Evolutionary conservation across 805 yeast genomes (phyloP), one percentile per base, ranked within the genome.

Genomic region (Ogataea ganodermae): DNA sequence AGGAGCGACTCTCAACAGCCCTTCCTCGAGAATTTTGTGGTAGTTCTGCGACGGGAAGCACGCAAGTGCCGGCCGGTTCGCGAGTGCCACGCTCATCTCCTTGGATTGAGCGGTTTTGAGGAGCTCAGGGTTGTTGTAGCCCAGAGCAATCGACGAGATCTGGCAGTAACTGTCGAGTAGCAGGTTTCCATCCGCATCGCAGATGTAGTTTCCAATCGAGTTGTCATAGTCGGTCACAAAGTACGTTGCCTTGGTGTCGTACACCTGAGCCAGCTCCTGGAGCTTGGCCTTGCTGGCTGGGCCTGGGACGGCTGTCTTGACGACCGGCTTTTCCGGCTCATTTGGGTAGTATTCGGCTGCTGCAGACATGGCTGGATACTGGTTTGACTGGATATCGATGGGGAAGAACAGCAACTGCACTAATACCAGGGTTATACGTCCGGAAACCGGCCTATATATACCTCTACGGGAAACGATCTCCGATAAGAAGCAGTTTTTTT

Each of bases 151-250:
- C 2, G 87, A 82, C 3, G 89, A 80, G 55, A 83, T 83, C 63
- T 83, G 89, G n/a, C 86, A 85, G 55, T 83, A 83, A 13, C 82
- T 77, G 65, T 83, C 89, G 57, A 83, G 71, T 55, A 66, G 75
- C 2, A 67, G 59, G 65, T 83, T 83, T 6, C 86, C 86, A 60
- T 83, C 88, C 13, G 75, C 84, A 63, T 83, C 88, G 42, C 70
- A 77, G 45, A 83, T 73, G 68, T 83, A 83, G 68, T 83, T 83
- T 60, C 89, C 89, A 9, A 62, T 45, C 2, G 87, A 82, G 52
- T 81, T 80, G 53, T 74, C 73, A 62, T 82, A 83, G 64, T 83
- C 88, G 31, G 82, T 81, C 40, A 81, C 72, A 59, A 81, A 81
- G 62, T 81, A 81, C 9, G 78, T 80, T 18, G 85, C 76, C 67